A percentile compares a stretch with the other conserved stretches of the same genome.
These are phyloP conservation scores for Gossypium laxum DNA, from an alignment of 441 rosid species.

Conservation along the genomic window DNA sequence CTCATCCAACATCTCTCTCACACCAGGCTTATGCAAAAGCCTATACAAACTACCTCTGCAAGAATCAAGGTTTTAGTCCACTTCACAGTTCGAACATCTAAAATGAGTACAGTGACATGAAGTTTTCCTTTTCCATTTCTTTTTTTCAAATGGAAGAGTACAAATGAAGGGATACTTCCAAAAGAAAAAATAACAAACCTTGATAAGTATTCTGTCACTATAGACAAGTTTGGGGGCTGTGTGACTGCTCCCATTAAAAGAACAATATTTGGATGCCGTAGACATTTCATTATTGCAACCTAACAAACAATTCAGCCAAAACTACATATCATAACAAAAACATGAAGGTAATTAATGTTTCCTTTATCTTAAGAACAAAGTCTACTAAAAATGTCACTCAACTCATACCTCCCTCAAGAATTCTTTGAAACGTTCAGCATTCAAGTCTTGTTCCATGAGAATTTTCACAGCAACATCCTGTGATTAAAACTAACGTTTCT, in stretches of 20 bases:
- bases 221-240: slow-evolving; percentile 88
- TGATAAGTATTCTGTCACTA: slow-evolving; percentile 91
- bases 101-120: background rate
- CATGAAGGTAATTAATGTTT: background rate
- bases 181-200: slow-evolving; percentile 41
- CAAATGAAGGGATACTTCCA: background rate
- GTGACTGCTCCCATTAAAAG: slow-evolving; percentile 99
- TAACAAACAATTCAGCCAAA: slow-evolving; percentile 23
- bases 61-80: slow-evolving; percentile 20
- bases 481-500: slow-evolving; percentile 9
- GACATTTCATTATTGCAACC: slow-evolving; percentile 97
- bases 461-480: slow-evolving; percentile 99
- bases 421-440: slow-evolving; percentile 73
- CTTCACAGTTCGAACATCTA: slow-evolving; percentile 3
- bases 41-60: slow-evolving; percentile 91
- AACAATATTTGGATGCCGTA: slow-evolving; percentile 98
- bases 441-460: slow-evolving; percentile 96
- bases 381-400: slow-evolving; percentile 7
- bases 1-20: slow-evolving; percentile 73
- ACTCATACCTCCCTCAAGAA: slow-evolving; percentile 77
- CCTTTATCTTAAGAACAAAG: slow-evolving; percentile 4
- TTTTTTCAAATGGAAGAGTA: background rate
- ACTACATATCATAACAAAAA: slow-evolving; percentile 18
- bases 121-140: background rate
- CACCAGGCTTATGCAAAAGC: slow-evolving; percentile 82